phyloP scores from a whole-genome alignment of 257 asterid genomes.

The Mitragyna speciosa region DNA sequence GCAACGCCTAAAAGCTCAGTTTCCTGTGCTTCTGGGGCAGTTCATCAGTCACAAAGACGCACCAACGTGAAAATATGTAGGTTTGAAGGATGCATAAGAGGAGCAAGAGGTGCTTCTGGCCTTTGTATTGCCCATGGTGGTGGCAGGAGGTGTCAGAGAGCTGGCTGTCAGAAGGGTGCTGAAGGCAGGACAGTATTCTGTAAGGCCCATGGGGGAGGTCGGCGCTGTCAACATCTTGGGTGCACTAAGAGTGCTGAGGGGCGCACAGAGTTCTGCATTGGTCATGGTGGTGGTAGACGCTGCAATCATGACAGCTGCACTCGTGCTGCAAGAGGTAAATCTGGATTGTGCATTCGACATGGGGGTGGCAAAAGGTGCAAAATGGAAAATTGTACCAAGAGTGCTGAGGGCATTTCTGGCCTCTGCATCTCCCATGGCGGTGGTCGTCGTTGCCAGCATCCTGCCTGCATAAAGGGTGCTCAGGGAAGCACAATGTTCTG shows the following conservation, averaged over 20 bases:
- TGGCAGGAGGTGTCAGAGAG: slow-evolving; percentile 61
- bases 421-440: slow-evolving; percentile 76
- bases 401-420: slow-evolving; percentile 60
- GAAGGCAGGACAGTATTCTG: slow-evolving; percentile 61
- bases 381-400: slow-evolving; percentile 46
- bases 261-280: slow-evolving; percentile 56
- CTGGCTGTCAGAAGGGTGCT: slow-evolving; percentile 64
- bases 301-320: slow-evolving; percentile 51
- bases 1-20: slow-evolving; percentile 18
- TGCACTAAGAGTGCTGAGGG: slow-evolving; percentile 74
- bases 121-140: slow-evolving; percentile 71
- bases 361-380: slow-evolving; percentile 74
- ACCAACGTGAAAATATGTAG: slow-evolving; percentile 39
- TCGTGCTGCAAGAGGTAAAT: slow-evolving; percentile 64
- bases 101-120: slow-evolving; percentile 73
- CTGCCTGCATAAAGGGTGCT: slow-evolving; percentile 55
- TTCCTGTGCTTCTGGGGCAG: slow-evolving; percentile 21
- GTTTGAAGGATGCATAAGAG: slow-evolving; percentile 56
- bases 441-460: slow-evolving; percentile 57
- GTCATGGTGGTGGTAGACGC: slow-evolving; percentile 65
- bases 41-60: slow-evolving; percentile 27
- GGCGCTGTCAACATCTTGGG: slow-evolving; percentile 57
- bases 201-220: slow-evolving; percentile 65
- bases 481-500: slow-evolving; percentile 64
- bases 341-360: slow-evolving; percentile 60